phyloP scores from a whole-genome alignment of 2,329 filamentous ascomycete genomes.

The Arthrobotrys pseudoclavata region DNA sequence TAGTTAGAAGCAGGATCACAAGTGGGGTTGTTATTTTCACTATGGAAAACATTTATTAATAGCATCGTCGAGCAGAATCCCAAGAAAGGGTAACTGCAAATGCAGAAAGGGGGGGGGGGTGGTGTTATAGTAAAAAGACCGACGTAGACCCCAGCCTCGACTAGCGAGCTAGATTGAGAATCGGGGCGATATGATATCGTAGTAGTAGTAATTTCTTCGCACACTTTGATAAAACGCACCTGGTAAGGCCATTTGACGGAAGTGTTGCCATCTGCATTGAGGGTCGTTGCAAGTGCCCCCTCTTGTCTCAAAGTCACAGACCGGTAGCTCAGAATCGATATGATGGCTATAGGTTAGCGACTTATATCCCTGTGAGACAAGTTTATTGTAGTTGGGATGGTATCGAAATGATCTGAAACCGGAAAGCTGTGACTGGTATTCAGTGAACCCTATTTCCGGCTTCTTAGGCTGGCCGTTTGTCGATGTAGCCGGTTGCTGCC shows the following conservation, averaged over 20 bases:
- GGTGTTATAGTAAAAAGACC: neutral
- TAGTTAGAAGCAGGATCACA: constrained; percentile 53
- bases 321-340: constrained; percentile 79
- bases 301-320: constrained; percentile 82
- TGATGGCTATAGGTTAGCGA: constrained; percentile 94
- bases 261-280: constrained; percentile 84
- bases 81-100: constrained; percentile 51
- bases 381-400: constrained; percentile 79
- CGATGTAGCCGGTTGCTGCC: neutral
- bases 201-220: constrained; percentile 29
- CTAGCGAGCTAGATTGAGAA: neutral
- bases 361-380: constrained; percentile 81
- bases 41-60: neutral
- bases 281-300: constrained; percentile 80
- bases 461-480: constrained; percentile 61
- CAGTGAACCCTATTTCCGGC: constrained; percentile 67
- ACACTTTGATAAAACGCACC: constrained; percentile 74
- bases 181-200: constrained; percentile 21
- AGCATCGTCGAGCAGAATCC: constrained; percentile 43
- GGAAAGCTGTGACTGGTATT: constrained; percentile 86
- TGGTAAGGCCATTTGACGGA: constrained; percentile 77
- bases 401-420: constrained; percentile 91
- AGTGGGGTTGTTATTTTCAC: neutral
- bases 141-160: neutral
- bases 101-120: constrained; percentile 21